Evolutionary conservation across 352 stramenopile species (phyloP), one percentile per base, ranked within the genome.

Genomic region (Pythium pyrilobum): DNA sequence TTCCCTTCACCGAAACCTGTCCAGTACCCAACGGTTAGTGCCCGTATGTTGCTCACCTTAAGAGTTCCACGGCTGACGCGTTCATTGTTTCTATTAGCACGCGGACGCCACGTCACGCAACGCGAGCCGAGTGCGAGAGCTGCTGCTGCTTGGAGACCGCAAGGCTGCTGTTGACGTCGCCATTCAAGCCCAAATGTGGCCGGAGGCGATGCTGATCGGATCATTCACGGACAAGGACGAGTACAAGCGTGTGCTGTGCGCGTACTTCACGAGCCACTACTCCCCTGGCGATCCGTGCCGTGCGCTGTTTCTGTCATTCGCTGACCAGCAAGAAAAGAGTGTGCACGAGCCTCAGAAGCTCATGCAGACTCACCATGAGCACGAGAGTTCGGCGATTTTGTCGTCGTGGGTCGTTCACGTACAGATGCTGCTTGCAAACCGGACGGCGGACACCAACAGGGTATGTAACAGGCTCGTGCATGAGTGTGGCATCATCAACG

Each of bases 191-290:
- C 76, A 93, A 32, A 87, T 95, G 77, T 95, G 85, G 85, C 77
- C 85, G 0, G 81, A 95, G 62, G 85, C 85, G 2, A 92, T 95
- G 71, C 66, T 95, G 2, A 88, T 95, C 38, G 82, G 77, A 25
- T 92, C 81, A 7, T 91, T 90, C 58, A 90, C 81, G 1, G 81
- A 87, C 57, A 89, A 89, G 24, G 82, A 92, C 36, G 77, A 90
- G 54, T 95, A 93, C 68, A 90, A 81, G 67, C 77, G 79, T 29
- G 85, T 92, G 2, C 40, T 95, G 34, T 73, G 75, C 18, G 68
- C 71, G 20, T 95, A 89, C 43, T 67, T 95, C 55, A 79, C 86
- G n/a, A 75, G 69, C 29, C 78, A 89, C 31, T 95, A 93, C 52
- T 64, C 78, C 1, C 66, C 73, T 20, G 81, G 81, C 3, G 85